Base-by-base conservation (phyloP, 129 eudicot species). In the Lonicera japonica region DNA sequence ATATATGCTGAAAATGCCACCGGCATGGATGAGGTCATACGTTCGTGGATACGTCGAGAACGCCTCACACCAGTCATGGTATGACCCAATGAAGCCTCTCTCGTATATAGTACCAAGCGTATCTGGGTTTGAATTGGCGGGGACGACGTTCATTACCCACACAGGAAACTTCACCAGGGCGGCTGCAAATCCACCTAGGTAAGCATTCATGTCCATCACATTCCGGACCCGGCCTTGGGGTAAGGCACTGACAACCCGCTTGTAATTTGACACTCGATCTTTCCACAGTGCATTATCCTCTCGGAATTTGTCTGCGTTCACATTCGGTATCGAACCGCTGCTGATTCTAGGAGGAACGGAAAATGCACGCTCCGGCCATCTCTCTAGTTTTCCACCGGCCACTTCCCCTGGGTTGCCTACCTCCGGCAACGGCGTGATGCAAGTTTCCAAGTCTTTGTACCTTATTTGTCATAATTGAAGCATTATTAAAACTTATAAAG, bases 131-230 rank as follows among this genome's bases (percentile, higher is more conserved):
- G 79, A 55, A 40, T 67, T 61, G 1, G 74, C 79, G 0, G 99
- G 96, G 41, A 92, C 89, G 20, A 88, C 99, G 52, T 92, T 92
- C 99, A 92, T 92, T 16, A 92, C 96, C 99, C 99, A 92, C 38
- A 92, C 96, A 0, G 99, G 99, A 77, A 78, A 82, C 50, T 78
- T 72, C 54, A 68, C 0, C 75, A 88, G 55, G 56, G 96, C 90
- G 52, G 99, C 95, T 14, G 95, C 87, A 66, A 92, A 87, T 60
- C 98, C 98, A 25, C 98, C 96, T 13, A 92, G 29, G 68, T 87
- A 75, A 47, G 98, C 96, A 76, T 87, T 92, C 96, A 87, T 87
- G 77, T 92, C 98, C 90, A 92, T 70, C 36, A 92, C 71, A 56
- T 92, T 92, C 19, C 98, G 80, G 70, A 62, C 79, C 48, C 54